A percentile compares a stretch with the other conserved stretches of the same genome.
These are phyloP conservation scores for Camellia sinensis DNA, from an alignment of 148 eudicot genomes.

Conservation along the genomic window DNA sequence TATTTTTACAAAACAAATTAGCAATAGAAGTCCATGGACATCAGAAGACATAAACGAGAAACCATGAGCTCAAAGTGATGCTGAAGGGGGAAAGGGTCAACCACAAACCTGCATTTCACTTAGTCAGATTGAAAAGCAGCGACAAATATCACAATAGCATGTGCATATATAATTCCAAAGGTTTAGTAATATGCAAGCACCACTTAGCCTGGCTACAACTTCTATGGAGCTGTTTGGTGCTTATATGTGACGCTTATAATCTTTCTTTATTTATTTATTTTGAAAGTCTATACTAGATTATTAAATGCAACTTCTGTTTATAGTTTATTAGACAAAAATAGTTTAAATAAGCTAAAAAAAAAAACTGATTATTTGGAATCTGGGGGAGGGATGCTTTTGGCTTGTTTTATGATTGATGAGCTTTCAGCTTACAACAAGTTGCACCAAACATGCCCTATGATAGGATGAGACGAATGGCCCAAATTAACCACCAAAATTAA, in stretches of 20 bases:
- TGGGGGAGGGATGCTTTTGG: no score
- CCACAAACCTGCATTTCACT: not conserved
- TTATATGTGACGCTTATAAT: no score
- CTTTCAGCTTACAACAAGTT: no score
- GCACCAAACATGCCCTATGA: no score
- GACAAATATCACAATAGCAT: not conserved
- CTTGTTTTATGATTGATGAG: no score
- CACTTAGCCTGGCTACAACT: not conserved
- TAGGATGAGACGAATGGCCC: not conserved
- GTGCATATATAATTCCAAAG: not conserved
- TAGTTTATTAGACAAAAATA: no score
- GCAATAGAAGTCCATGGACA: not conserved
- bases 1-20: not conserved
- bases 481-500: conserved; percentile 1
- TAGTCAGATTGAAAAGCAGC: not conserved
- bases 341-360: no score
- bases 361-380: no score
- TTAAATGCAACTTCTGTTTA: no score
- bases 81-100: not conserved
- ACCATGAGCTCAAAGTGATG: not conserved
- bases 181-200: not conserved
- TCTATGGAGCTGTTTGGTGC: no score
- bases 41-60: not conserved
- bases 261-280: no score
- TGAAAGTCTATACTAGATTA: no score